Conservation (phyloP, 176 grass and related monocot species). For the Avena sativa region DNA sequence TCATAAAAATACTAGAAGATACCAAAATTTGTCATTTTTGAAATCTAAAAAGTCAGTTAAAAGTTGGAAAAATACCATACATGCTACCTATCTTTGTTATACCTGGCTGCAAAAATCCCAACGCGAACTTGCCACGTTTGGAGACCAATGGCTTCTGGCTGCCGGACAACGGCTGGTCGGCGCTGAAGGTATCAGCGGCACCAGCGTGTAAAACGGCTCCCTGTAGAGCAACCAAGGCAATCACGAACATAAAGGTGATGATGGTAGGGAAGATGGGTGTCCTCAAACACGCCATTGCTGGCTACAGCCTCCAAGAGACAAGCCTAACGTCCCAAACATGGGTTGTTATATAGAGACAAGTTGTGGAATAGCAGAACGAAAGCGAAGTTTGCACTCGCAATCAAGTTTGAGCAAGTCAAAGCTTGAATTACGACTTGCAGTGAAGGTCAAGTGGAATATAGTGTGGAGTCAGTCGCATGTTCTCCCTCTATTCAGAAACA, state of each 20-base stretch:
- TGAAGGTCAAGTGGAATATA: no score
- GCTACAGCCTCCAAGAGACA: background rate
- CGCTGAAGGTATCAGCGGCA: constrained; percentile 21
- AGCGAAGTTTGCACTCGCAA: no score
- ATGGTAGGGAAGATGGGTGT: background rate
- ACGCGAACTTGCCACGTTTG: background rate
- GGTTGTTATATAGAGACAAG: no score
- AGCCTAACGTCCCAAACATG: no score
- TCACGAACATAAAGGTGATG: background rate
- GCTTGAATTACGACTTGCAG: no score
- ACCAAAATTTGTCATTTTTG: background rate
- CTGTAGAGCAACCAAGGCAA: background rate
- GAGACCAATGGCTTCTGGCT: constrained; percentile 28
- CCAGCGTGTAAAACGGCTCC: background rate
- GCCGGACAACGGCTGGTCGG: background rate
- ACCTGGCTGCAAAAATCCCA: constrained; percentile 25
- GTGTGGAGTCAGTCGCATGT: background rate
- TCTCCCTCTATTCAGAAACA: no score
- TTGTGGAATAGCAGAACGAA: no score
- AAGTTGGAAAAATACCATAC: no score
- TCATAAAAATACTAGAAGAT: background rate
- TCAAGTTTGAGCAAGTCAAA: no score
- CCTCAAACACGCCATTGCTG: background rate
- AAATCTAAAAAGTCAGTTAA: background rate
- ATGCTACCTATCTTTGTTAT: no score